Conservation (phyloP, 2,329 filamentous ascomycete species). For the Apiospora sp. region DNA sequence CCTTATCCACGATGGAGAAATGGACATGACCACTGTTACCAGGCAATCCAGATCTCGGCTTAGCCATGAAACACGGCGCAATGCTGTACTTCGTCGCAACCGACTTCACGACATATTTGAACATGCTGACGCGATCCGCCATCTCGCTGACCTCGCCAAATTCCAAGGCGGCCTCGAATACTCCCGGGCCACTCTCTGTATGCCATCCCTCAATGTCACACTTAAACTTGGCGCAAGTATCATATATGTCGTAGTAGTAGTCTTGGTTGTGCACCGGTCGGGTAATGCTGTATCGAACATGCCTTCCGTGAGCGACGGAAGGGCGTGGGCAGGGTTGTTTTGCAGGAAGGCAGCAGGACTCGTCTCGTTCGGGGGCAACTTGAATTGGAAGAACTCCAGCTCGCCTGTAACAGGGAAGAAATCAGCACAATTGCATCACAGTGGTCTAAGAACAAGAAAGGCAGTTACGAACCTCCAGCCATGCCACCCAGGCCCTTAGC, state of each 20-base stretch:
- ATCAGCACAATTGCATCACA: not conserved
- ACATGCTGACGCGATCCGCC: constrained; percentile 90
- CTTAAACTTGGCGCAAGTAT: constrained; percentile 73
- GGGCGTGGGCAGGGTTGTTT: constrained; percentile 67
- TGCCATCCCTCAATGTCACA: constrained; percentile 85
- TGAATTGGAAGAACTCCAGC: constrained; percentile 71
- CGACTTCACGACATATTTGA: constrained; percentile 95
- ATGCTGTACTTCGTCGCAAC: constrained; percentile 88
- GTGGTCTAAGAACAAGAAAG: too few species aligned
- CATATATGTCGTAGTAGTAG: constrained; percentile 83
- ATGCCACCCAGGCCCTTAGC: constrained; percentile 72
- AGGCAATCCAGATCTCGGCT: constrained; percentile 87
- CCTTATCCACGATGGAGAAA: constrained; percentile 81
- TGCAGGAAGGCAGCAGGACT: constrained; percentile 72
- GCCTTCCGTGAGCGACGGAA: constrained; percentile 77
- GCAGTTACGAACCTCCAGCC: constrained; percentile 70
- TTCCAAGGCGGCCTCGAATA: constrained; percentile 94
- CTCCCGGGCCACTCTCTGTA: constrained; percentile 82
- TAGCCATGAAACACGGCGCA: constrained; percentile 98
- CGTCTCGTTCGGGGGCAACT: constrained; percentile 53
- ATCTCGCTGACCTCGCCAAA: constrained; percentile 88
- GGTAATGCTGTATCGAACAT: constrained; percentile 86
- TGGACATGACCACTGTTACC: constrained; percentile 98
- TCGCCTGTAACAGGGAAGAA: constrained; percentile 63
- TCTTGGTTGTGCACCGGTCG: constrained; percentile 80